phyloP scores from a whole-genome alignment of 1,284 basidiomycete species.

The Tilletia indica region DNA sequence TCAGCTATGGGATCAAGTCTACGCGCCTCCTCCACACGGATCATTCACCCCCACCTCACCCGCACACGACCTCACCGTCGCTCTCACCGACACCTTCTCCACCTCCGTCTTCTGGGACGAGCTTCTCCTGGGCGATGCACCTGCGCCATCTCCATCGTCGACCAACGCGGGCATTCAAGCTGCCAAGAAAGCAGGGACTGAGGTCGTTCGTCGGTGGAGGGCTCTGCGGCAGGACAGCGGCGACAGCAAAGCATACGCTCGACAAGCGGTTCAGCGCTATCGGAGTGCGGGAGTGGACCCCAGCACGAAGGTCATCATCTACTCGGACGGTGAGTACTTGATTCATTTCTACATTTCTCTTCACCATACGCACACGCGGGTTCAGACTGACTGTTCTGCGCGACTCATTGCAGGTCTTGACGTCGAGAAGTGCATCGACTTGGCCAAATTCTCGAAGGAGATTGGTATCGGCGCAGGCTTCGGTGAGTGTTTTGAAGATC shows the following conservation, averaged over 20 bases:
- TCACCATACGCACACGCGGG: neutral
- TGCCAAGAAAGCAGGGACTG: slow-evolving; percentile 26
- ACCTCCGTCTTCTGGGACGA: slow-evolving; percentile 53
- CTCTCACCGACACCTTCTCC: slow-evolving; percentile 53
- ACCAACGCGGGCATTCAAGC: neutral
- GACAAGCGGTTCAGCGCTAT: slow-evolving; percentile 40
- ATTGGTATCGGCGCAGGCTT: slow-evolving; percentile 51
- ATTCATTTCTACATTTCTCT: neutral
- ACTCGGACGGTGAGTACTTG: slow-evolving; percentile 37
- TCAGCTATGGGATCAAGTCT: slow-evolving; percentile 50
- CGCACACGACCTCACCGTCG: slow-evolving; percentile 52
- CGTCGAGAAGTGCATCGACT: slow-evolving; percentile 40
- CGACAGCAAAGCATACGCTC: slow-evolving; percentile 44
- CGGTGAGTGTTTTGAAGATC: slow-evolving; percentile 24
- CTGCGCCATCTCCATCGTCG: neutral
- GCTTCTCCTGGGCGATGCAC: slow-evolving; percentile 26
- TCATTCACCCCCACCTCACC: slow-evolving; percentile 37
- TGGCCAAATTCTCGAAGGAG: slow-evolving; percentile 35
- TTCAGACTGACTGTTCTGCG: neutral
- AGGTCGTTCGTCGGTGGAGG: slow-evolving; percentile 48
- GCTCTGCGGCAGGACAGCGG: slow-evolving; percentile 52
- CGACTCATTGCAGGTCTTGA: slow-evolving; percentile 27
- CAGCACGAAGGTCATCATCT: slow-evolving; percentile 47
- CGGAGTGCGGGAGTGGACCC: slow-evolving; percentile 42
- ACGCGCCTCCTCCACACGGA: slow-evolving; percentile 40